These are phyloP conservation scores for Symbiodinium natans DNA, from an alignment of 73 alveolate species.

Conservation along the genomic window DNA sequence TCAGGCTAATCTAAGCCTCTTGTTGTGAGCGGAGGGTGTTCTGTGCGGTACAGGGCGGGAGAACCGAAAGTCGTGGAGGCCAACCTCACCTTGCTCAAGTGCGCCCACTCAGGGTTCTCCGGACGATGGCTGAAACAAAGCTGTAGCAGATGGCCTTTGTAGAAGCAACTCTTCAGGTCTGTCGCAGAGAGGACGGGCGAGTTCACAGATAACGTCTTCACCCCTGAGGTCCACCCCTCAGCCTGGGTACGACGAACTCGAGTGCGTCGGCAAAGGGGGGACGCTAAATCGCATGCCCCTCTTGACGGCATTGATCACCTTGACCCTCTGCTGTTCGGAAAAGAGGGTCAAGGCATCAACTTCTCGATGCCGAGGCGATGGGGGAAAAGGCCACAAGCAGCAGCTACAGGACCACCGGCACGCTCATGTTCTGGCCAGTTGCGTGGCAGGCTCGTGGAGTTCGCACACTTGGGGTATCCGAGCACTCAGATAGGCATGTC, in stretches of 20 bases:
- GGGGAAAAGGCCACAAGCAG: neutral
- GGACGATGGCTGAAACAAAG: neutral
- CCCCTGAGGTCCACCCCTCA: neutral
- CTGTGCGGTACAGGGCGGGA: constrained; percentile 25
- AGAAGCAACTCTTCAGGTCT: neutral
- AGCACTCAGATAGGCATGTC: no score
- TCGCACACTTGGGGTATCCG: neutral
- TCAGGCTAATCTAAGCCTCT: no score
- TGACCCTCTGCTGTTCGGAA: no score
- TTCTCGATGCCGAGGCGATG: constrained; percentile 8
- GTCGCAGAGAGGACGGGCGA: constrained; percentile 14
- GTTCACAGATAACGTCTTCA: constrained; percentile 8
- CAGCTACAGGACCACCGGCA: neutral
- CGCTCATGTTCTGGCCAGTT: neutral
- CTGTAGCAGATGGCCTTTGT: neutral
- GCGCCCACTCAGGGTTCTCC: neutral
- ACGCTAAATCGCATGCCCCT: no score
- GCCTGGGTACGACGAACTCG: no score
- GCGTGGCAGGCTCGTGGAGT: neutral
- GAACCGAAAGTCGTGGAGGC: constrained; percentile 48
- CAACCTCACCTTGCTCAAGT: constrained; percentile 29
- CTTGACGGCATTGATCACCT: no score
- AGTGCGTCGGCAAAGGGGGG: no score
- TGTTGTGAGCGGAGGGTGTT: no score
- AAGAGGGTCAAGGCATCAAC: no score